Evolutionary conservation across 2,329 filamentous ascomycete species (phyloP), one percentile per base, ranked within the genome.

Genomic region (Reticulascus tulasneorum): DNA sequence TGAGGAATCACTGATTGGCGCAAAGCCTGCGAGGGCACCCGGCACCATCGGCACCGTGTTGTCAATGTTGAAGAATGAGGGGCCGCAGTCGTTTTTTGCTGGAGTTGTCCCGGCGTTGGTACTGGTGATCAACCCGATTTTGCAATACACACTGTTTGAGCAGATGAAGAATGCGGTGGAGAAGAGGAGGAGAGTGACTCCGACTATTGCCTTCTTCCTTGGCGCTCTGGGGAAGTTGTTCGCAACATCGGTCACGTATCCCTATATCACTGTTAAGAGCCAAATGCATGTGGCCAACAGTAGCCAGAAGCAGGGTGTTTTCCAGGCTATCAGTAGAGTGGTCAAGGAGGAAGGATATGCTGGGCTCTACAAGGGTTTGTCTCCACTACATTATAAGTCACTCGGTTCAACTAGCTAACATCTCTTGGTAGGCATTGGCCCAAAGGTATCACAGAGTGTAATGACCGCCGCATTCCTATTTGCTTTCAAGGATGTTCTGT

Each of bases 71-170:
- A 77, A 75, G 46, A 82, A 94, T 34, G 93, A 98, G 56, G 93
- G 93, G 0, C 82, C 85, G 16, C 70, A 76, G 54, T 86, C 89
- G 9, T 78, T 98, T 22, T 98, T 98, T 60, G 76, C 90, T 5
- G 93, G 93, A 44, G 91, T 98, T 34, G 75, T 96, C 40, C 93
- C 93, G 9, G 93, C 93, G 1, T 71, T 98, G 49, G 82, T 98
- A 48, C 74, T 98, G 46, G 93, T 98, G 55, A 89, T 96, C 68
- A 98, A 98, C 69, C 93, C 93, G 5, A 98, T 98, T 49, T 71
- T 98, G 47, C 93, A 98, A 69, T 98, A 98, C 66, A 98, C 93
- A 12, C 84, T 98, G 37, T 98, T 97, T 54, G 93, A 98, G 73
- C 91, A 98, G 71, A 71, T 97, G 69, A 97, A 96, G 78, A 95